Evolutionary conservation across 1,284 basidiomycete genomes (phyloP).

Genomic region (Lignosus rhinocerotis): DNA sequence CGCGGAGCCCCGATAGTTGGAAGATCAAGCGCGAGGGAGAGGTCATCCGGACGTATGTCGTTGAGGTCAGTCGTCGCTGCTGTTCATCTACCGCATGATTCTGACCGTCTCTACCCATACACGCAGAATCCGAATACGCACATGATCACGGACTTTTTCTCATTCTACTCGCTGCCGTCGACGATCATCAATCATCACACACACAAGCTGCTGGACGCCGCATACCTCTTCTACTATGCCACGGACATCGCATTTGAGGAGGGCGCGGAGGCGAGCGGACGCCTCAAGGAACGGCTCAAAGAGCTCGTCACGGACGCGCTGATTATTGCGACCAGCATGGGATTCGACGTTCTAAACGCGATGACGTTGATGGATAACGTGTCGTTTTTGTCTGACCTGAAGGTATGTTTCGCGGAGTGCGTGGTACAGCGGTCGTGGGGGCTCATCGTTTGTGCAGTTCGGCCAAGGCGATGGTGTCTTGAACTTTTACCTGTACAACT

Average conservation of each 20-base stretch:
- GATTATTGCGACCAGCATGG: slow-evolving; percentile 76
- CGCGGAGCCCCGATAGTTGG: slow-evolving; percentile 31
- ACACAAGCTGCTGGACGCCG: slow-evolving; percentile 76
- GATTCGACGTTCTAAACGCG: slow-evolving; percentile 97
- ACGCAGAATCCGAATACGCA: slow-evolving; percentile 77
- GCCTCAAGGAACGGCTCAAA: slow-evolving; percentile 71
- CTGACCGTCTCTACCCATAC: neutral
- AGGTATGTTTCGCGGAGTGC: slow-evolving; percentile 48
- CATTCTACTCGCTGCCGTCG: slow-evolving; percentile 96
- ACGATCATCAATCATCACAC: slow-evolving; percentile 75
- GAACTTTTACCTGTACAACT: slow-evolving; percentile 93
- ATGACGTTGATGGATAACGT: slow-evolving; percentile 95
- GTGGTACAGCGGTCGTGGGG: neutral
- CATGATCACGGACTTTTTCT: slow-evolving; percentile 92
- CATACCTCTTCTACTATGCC: slow-evolving; percentile 93
- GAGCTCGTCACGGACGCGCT: slow-evolving; percentile 79
- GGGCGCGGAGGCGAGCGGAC: slow-evolving; percentile 56
- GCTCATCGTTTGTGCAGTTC: slow-evolving; percentile 55
- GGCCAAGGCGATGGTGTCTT: slow-evolving; percentile 88
- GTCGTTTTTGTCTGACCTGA: slow-evolving; percentile 78
- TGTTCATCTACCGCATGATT: neutral
- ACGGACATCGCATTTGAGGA: slow-evolving; percentile 64
- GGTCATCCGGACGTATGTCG: slow-evolving; percentile 96
- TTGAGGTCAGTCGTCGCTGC: slow-evolving; percentile 65
- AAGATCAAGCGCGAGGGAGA: slow-evolving; percentile 68